Base-by-base conservation (phyloP, 768 basidiomycete species). In the Xerocomellus amylosporus region DNA sequence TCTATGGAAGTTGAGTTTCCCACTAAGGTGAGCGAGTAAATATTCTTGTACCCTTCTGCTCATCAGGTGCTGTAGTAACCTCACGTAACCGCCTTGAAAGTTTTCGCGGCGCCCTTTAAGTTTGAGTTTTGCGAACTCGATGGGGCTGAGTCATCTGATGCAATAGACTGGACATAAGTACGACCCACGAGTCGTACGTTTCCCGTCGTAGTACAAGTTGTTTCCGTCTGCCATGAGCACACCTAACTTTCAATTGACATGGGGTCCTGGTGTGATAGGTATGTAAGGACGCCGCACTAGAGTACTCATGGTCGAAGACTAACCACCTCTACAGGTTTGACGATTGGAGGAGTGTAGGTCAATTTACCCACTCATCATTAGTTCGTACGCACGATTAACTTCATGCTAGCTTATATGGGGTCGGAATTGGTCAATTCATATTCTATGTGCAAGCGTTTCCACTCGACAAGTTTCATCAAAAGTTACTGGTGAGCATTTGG, bases 371-470 rank as follows among this genome's bases (percentile, higher is more conserved):
- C 28, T 34, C 17, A 12, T 17, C 15, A 19, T n/a, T 3, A 4
- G 30, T 46, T 31, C 14, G 8, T 6, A 14, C 7, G 13, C 19
- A 30, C 31, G 13, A 30, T 51, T 34, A n/a, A 53, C 22, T 22
- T 14, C 5, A 12, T 39, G 22, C 46, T 30, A 66, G 65, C 10
- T 49, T 66, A 31, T 62, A 66, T 28, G 65, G 65, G 2, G 53
- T 49, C 5, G 51, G 52, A 14, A 8, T 62, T 22, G 46, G 62
- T 19, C 65, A 66, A 54, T 54, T 54, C 49, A 30, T 55, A 9
- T 62, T 59, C 38, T 67, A 67, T 41, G 14, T 58, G 13, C 37
- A 34, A 41, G 40, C 49, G 0, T 67, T 67, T 56, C 63, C 63
- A 2, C 39, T 8, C 14, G 65, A 67, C 31, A 17, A 13, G 30